Evolutionary conservation across 164 flowering plant genomes (phyloP).

Genomic region (Platanus orientalis): DNA sequence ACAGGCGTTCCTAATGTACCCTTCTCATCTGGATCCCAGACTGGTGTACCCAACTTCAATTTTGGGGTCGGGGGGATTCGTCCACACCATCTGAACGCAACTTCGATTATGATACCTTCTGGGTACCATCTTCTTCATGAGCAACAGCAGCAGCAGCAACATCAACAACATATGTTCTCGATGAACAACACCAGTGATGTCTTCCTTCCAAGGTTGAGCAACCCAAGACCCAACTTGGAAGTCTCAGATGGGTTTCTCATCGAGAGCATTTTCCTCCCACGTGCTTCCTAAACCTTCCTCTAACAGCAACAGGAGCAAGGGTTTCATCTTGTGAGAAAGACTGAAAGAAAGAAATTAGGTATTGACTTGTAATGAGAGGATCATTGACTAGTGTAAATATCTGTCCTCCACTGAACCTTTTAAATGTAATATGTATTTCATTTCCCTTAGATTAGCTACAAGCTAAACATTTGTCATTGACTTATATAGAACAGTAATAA

Average conservation of each 20-base stretch:
- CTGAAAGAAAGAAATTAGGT: background rate
- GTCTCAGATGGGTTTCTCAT: conserved; percentile 6
- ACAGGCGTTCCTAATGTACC: conserved; percentile 55
- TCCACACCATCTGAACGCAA: conserved; percentile 1
- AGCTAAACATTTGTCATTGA: too few relatives aligned
- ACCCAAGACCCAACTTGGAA: conserved; percentile 10
- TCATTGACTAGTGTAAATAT: conserved; percentile 4
- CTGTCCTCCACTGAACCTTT: background rate
- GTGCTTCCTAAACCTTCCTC: background rate
- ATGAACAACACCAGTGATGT: background rate
- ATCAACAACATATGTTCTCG: conserved; percentile 5
- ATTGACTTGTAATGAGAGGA: background rate
- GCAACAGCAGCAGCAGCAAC: background rate
- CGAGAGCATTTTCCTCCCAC: background rate
- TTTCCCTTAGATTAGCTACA: too few relatives aligned
- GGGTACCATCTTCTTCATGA: background rate
- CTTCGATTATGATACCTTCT: background rate
- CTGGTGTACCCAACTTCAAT: conserved; percentile 5
- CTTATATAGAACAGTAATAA: too few relatives aligned
- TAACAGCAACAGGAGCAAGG: background rate
- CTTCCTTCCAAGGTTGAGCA: background rate
- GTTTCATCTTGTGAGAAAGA: conserved; percentile 1
- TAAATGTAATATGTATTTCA: too few relatives aligned
- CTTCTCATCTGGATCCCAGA: conserved; percentile 2
- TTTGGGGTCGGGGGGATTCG: conserved; percentile 17